Percentiles rank a stretch among this genome's conserved stretches.
These are phyloP conservation scores for Oxytropis ochrocephala DNA, from an alignment of 306 rosid genomes.

Conservation along the genomic window DNA sequence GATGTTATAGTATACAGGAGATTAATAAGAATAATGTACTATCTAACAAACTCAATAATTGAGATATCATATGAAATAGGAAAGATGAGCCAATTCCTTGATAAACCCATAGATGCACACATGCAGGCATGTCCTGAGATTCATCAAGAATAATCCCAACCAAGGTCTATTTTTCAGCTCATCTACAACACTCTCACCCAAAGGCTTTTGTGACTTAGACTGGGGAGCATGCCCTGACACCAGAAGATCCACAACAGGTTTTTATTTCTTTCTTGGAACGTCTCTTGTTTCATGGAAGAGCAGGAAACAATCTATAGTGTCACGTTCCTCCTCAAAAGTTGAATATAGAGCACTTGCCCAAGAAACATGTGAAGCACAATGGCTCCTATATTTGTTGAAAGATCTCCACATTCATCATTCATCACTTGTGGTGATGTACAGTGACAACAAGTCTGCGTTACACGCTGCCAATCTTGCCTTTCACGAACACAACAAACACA, in stretches of 20 bases:
- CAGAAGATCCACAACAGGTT: neutral
- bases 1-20: neutral
- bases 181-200: no score
- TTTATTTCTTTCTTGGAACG: neutral
- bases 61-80: neutral
- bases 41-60: neutral
- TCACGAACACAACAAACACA: no score
- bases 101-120: neutral
- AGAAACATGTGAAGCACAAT: no score
- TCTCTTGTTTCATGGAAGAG: neutral
- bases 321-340: no score
- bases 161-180: no score
- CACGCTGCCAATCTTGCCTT: no score
- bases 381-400: no score
- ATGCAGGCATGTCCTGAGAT: neutral
- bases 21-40: neutral
- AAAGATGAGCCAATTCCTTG: neutral
- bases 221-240: neutral
- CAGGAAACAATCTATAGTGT: neutral
- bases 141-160: no score
- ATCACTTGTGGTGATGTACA: no score
- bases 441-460: no score
- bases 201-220: neutral
- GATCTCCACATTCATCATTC: no score
- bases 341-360: no score